phyloP scores from a whole-genome alignment of 495 filamentous ascomycete species.

The Pseudomonodictys pantanalensis region DNA sequence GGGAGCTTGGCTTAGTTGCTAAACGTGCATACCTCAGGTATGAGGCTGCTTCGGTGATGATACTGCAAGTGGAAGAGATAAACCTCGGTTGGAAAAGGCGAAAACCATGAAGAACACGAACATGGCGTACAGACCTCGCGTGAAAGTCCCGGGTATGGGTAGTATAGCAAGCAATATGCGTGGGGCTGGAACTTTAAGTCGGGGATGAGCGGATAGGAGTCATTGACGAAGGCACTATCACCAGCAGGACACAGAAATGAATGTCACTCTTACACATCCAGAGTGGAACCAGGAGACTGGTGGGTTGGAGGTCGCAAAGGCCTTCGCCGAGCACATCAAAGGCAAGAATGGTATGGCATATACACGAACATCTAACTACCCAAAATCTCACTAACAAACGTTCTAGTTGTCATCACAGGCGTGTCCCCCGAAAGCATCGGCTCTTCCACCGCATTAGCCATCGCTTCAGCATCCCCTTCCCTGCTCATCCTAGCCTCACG shows the following conservation, averaged over 20 bases:
- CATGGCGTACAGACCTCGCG: neutral
- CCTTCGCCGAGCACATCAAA: slow-evolving; percentile 26
- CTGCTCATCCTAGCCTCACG: slow-evolving; percentile 56
- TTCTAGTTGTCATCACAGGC: slow-evolving; percentile 38
- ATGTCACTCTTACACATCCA: slow-evolving; percentile 20
- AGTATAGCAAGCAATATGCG: neutral
- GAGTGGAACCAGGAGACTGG: slow-evolving; percentile 35
- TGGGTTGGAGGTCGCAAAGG: slow-evolving; percentile 32
- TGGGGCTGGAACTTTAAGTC: neutral
- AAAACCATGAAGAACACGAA: neutral
- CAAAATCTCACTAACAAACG: neutral
- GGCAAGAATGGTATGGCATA: slow-evolving; percentile 23
- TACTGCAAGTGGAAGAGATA: neutral
- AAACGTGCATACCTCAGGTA: neutral
- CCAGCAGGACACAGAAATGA: slow-evolving; percentile 3
- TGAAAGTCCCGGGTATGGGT: neutral
- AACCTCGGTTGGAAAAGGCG: neutral
- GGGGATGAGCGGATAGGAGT: neutral
- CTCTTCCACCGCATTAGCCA: slow-evolving; percentile 50
- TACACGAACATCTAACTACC: neutral
- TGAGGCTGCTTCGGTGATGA: neutral
- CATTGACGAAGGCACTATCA: neutral
- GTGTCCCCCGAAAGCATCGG: slow-evolving; percentile 55
- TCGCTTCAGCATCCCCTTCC: slow-evolving; percentile 52
- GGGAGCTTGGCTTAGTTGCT: neutral